Conservation (phyloP, 108 stramenopile genomes). For the Fistulifera pelliculosa region DNA sequence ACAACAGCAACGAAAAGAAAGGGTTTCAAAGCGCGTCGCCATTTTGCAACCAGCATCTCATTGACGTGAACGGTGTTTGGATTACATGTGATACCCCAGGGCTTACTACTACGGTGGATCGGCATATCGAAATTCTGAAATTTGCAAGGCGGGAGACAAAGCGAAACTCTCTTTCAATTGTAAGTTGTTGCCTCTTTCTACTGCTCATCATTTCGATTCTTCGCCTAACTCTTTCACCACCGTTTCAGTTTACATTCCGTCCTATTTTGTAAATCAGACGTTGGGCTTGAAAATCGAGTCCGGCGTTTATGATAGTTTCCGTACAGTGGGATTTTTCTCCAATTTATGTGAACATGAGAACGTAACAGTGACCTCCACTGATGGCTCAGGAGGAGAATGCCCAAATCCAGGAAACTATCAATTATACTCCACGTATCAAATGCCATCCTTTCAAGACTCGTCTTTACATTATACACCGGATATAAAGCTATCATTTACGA, state of each 20-base stretch:
- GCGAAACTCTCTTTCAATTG: constrained; percentile 8
- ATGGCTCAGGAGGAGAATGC: not conserved
- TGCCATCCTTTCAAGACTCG: constrained; percentile 3
- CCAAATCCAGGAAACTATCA: constrained; percentile 9
- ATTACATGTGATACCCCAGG: constrained; percentile 11
- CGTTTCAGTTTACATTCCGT: not conserved
- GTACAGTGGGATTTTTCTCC: not conserved
- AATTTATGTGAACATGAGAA: constrained; percentile 1
- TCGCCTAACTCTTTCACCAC: not conserved
- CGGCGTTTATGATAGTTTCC: constrained; percentile 6
- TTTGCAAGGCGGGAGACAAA: constrained; percentile 5
- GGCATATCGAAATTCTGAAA: constrained; percentile 3
- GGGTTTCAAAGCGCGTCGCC: not conserved
- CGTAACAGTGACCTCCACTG: not conserved
- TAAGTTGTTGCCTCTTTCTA: constrained; percentile 10
- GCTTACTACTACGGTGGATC: not conserved
- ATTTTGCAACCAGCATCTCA: not conserved
- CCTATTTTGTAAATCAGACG: not conserved
- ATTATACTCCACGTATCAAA: constrained; percentile 1
- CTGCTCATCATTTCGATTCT: too few species aligned
- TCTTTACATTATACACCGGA: constrained; percentile 12
- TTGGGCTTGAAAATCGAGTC: not conserved
- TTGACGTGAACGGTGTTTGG: constrained; percentile 1
- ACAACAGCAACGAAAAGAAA: not conserved
- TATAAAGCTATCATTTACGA: constrained; percentile 7